Base-by-base conservation (phyloP, 257 asterid genomes). In the Solanum chmielewskii region DNA sequence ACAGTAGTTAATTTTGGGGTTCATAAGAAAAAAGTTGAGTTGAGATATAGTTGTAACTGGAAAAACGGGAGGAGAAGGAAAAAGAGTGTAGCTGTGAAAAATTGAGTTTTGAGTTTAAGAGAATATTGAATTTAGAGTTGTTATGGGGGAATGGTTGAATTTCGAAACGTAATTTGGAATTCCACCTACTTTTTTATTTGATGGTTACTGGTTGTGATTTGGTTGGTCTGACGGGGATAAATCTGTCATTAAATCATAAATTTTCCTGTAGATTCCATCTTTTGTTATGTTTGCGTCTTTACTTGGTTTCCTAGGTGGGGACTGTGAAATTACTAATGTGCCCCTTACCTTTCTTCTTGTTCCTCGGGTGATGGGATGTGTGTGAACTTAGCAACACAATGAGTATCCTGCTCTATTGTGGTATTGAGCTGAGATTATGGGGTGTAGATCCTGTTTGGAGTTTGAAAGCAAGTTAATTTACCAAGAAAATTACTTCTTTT, bases 171-270 rank as follows among this genome's bases (percentile, higher is more conserved):
- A 27, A 47, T 80, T 80, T 9, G 44, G 68, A 60, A 29, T 81
- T 86, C 14, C 73, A 76, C 23, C 80, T 16, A 11, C 9, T 71
- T 70, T 21, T 44, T 64, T 42, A 25, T 44, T 25, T 10, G 41
- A 42, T 88, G 86, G 85, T 11, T 90, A 88, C 85, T 6, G 78
- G 89, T 18, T 88, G 85, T 82, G 86, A 76, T 81, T 84, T 33
- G 69, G 83, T 88, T 88, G 74, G 31, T 86, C 44, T 86, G 87
- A 44, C 49, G 88, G 78, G 91, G 95, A 45, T 91, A 91, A 29
- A 85, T 83, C 86, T 87, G 96, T 92, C 90, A 88, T 89, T 87
- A 15, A 56, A 25, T 47, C 1, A 23, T 15, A 37, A 78, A 86
- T 29, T 87, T 68, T 77, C 15, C 49, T 86, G 29, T 88, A 85